phyloP scores from a whole-genome alignment of 179 eudicot species.

The Amaranthus tricolor region DNA sequence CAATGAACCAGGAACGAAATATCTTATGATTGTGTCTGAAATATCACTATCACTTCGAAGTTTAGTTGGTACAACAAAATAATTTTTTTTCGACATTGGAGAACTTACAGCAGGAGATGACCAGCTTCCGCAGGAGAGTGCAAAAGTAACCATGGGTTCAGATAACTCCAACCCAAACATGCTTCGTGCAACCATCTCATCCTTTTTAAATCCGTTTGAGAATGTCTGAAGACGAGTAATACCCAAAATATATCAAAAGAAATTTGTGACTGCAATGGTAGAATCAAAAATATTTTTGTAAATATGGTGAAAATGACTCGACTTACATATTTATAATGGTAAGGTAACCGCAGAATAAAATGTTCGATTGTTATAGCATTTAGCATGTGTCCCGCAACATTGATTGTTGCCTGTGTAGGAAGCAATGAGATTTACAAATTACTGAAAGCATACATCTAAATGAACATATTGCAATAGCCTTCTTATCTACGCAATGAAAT shows the following conservation, averaged over 20 bases:
- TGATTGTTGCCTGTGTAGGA: slow-evolving; percentile 56
- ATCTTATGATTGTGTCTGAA: neutral
- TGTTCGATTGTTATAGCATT: slow-evolving; percentile 72
- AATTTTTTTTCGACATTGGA: neutral
- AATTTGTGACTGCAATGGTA: neutral
- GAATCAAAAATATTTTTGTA: neutral
- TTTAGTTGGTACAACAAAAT: neutral
- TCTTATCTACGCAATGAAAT: neutral
- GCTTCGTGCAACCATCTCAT: slow-evolving; percentile 44
- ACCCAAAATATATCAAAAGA: neutral
- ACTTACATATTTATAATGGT: slow-evolving; percentile 62
- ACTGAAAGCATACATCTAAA: neutral
- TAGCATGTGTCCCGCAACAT: slow-evolving; percentile 58
- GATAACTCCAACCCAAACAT: slow-evolving; percentile 66
- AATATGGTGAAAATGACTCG: slow-evolving; percentile 15
- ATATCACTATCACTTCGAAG: neutral
- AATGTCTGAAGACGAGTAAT: slow-evolving; percentile 36
- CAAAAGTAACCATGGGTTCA: slow-evolving; percentile 80
- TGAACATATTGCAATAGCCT: neutral
- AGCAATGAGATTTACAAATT: slow-evolving; percentile 16
- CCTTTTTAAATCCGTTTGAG: slow-evolving; percentile 41
- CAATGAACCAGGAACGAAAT: neutral
- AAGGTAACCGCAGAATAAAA: slow-evolving; percentile 65
- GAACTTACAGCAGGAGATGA: slow-evolving; percentile 87
- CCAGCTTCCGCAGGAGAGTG: slow-evolving; percentile 87